phyloP scores from a whole-genome alignment of 345 rosid species.

The Eucalyptus curtisii region DNA sequence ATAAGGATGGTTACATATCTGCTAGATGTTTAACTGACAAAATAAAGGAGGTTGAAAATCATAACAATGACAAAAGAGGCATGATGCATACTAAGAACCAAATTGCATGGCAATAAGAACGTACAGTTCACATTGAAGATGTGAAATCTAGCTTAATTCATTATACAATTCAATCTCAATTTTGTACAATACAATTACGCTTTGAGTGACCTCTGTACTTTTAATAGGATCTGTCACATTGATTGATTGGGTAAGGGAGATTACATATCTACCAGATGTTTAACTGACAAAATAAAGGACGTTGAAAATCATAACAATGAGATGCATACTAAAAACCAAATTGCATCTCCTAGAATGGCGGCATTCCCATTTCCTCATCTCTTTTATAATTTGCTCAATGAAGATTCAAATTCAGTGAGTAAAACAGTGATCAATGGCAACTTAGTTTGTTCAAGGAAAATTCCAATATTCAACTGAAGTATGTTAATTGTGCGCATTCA shows the following conservation, averaged over 20 bases:
- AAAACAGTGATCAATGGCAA: not conserved
- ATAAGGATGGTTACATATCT: not conserved
- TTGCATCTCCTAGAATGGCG: not conserved
- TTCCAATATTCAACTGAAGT: not conserved
- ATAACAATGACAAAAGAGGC: not conserved
- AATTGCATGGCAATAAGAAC: not conserved
- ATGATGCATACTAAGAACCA: not conserved
- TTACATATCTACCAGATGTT: not conserved
- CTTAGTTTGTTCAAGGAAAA: not conserved
- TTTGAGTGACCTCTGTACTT: not conserved
- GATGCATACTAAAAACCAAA: not conserved
- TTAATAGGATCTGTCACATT: no score
- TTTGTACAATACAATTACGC: not conserved
- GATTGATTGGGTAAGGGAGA: not conserved
- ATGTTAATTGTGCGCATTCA: not conserved
- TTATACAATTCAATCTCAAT: not conserved
- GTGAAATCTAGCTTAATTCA: no score
- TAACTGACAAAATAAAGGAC: not conserved
- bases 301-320: not conserved
- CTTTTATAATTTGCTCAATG: not conserved
- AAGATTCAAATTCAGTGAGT: not conserved
- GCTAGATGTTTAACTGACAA: not conserved
- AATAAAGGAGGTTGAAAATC: not conserved
- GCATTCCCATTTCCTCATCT: not conserved
- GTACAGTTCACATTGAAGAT: no score